Base-by-base conservation (phyloP, 768 basidiomycete species). In the Tylopilus felleus region DNA sequence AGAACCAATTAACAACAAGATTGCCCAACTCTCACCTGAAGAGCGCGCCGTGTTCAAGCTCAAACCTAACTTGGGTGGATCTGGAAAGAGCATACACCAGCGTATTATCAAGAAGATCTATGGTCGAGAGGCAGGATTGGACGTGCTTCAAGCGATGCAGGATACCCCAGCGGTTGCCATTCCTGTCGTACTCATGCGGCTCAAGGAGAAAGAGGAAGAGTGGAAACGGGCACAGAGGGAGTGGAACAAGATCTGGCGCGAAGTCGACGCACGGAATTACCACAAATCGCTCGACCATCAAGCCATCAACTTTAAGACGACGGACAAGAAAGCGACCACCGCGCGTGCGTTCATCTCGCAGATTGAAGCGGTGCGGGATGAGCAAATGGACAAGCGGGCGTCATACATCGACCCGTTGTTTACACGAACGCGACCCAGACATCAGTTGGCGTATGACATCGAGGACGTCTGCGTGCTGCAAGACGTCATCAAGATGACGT, bases 201-300 rank as follows among this genome's bases (percentile, higher is more conserved):
- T 99, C 55, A 97, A 97, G 74, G 87, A 89, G 71, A 98, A 98
- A 73, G 96, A 98, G 67, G 93, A 93, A 56, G 96, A 98, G 68
- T 99, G 97, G 97, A 97, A 94, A 73, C 81, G 93, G 21, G 96
- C 93, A 17, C 93, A 97, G 69, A 73, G 93, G 49, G 97, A 97
- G 73, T 99, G 97, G 97, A 98, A 98, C 74, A 91, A 96, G 69
- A 90, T 98, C 48, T 99, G 97, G 97, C 76, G 95, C 47, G 96
- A 97, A 73, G 92, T 96, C 27, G 93, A 98, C 62, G 90, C 91
- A 25, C 80, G 90, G 62, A 98, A 98, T 73, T 98, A 90, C 66
- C 81, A 85, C 72, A 94, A 93, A 76, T 88, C 90, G 49, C 79
- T 98, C 63, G 96, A 99, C 67, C 92, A 96, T 64, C 93, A 95